These are phyloP conservation scores for Fistulifera solaris DNA, from an alignment of 108 stramenopile genomes.

Conservation along the genomic window DNA sequence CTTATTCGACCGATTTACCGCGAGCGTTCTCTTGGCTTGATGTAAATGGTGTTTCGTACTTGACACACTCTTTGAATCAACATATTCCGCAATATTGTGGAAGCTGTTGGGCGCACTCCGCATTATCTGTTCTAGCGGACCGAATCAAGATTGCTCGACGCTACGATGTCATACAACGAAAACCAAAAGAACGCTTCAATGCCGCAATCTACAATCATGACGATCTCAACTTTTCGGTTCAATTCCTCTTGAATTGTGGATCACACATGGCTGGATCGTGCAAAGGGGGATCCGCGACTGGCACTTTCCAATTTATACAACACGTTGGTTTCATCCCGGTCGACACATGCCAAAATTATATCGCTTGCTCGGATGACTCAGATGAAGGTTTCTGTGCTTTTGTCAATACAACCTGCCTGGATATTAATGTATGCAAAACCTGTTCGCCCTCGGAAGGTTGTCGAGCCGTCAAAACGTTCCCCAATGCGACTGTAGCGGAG, in stretches of 20 bases:
- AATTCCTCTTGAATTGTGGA: slow-evolving; percentile 62
- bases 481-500: slow-evolving; percentile 85
- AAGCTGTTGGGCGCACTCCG: slow-evolving; percentile 91
- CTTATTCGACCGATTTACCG: slow-evolving; percentile 55
- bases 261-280: slow-evolving; percentile 51
- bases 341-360: slow-evolving; percentile 71
- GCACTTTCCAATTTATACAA: slow-evolving; percentile 17
- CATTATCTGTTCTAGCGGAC: slow-evolving; percentile 72
- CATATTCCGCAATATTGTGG: slow-evolving; percentile 81
- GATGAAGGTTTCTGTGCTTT: slow-evolving; percentile 69
- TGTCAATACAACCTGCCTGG: slow-evolving; percentile 67
- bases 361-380: slow-evolving; percentile 74
- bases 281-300: slow-evolving; percentile 46
- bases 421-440: slow-evolving; percentile 66
- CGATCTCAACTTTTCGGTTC: slow-evolving; percentile 58
- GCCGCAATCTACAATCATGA: neutral
- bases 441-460: slow-evolving; percentile 54
- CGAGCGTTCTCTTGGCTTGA: slow-evolving; percentile 69
- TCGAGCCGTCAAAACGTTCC: slow-evolving; percentile 57
- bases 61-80: slow-evolving; percentile 80
- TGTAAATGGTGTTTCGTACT: slow-evolving; percentile 60
- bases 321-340: slow-evolving; percentile 13
- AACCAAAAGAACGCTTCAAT: neutral
- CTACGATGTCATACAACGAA: slow-evolving; percentile 4
- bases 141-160: slow-evolving; percentile 84